Base-by-base conservation (phyloP, 2,329 filamentous ascomycete genomes). In the Fusarium sp. region DNA sequence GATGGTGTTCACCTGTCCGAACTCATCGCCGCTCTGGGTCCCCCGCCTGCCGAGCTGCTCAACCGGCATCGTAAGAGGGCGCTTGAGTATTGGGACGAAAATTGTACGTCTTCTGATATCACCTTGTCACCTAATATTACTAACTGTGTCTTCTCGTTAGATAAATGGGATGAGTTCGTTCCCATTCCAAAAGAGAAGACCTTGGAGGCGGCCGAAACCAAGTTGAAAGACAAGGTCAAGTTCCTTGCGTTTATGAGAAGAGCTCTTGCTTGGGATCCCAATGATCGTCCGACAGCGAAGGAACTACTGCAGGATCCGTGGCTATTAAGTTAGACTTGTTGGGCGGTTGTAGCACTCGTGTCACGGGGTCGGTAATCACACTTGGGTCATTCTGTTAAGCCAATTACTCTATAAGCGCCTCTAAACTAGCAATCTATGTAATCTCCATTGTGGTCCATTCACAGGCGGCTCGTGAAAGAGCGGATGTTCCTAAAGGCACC, bases 61-160 rank as follows among this genome's bases (percentile, higher is more conserved):
- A 17, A 35, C 16, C 20, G 33, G 16, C 1, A 57, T 22, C 53
- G 8, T 1, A 5, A 57, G 16, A 38, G 53, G 7, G 53, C 53
- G 3, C 53, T 38, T 14, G 53, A 38, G 33, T 57, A 57, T 22
- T 57, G 33, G 53, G 4, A 57, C n/a, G 20, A 57, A 27, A n/a
- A 38, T 4, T 35, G 53, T 38, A 27, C 2, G 53, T 42, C 0
- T 56, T 4, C 3, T 5, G 5, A 11, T 36, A 4, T 6, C 14
- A 36, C 0, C n/a, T 2, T 17, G 8, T 5, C 1, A 2, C 22
- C 0, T 17, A 1, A 7, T 3, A 16, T 27, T 27, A 0, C 14
- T 38, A 24, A 56, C 14, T 6, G 1, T 38, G 6, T 8, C 9
- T 35, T 56, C 7, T 8, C 8, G 20, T 27, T 7, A 57, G 53